These are phyloP conservation scores for Dunaliella primolecta DNA, from an alignment of 139 green algal genomes.

Conservation along the genomic window DNA sequence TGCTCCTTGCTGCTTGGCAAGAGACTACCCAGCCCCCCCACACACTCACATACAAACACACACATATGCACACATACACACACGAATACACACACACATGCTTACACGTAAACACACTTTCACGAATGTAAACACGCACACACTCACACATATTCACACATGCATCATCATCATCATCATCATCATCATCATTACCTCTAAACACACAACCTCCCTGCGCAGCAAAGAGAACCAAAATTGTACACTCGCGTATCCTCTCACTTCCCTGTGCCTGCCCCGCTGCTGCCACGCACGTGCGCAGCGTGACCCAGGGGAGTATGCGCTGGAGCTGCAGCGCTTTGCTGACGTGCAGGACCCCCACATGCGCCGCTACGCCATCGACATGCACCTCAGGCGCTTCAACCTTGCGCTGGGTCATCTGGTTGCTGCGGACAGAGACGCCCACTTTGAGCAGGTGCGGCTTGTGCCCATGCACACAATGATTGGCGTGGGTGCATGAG, in stretches of 20 bases:
- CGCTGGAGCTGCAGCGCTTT: slow-evolving; percentile 75
- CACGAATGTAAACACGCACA: no score
- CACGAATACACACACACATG: neutral
- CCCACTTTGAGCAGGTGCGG: neutral
- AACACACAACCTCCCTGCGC: neutral
- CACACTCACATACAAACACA: neutral
- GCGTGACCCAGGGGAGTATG: slow-evolving; percentile 88
- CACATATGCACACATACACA: neutral
- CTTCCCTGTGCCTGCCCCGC: neutral
- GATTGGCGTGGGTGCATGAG: neutral
- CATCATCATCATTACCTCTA: neutral
- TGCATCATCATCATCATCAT: no score
- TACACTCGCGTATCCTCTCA: neutral
- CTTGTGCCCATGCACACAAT: neutral
- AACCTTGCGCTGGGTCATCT: slow-evolving; percentile 62
- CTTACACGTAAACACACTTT: neutral
- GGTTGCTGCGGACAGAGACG: slow-evolving; percentile 44
- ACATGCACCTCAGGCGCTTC: slow-evolving; percentile 72
- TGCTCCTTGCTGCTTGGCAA: no score
- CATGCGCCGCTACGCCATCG: slow-evolving; percentile 61
- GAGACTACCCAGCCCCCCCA: no score
- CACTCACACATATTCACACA: no score
- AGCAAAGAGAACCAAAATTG: neutral
- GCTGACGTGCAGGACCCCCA: slow-evolving; percentile 18
- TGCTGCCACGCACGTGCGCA: slow-evolving; percentile 30